phyloP scores from a whole-genome alignment of 2,329 filamentous ascomycete species.

The Volutella citrinella region DNA sequence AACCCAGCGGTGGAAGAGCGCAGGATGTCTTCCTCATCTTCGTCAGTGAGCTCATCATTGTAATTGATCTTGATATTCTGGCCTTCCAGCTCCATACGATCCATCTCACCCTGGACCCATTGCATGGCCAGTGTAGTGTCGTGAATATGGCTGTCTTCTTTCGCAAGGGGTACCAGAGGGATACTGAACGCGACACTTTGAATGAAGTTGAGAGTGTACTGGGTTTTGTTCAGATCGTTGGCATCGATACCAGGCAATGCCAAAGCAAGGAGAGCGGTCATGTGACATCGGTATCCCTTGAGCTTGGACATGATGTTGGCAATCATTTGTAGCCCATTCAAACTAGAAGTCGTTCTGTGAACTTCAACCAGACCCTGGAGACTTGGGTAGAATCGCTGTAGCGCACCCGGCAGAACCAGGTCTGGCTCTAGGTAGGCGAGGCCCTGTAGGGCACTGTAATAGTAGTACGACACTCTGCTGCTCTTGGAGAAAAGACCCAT shows the following conservation, averaged over 20 bases:
- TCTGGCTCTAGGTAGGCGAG: conserved; percentile 88
- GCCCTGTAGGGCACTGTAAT: conserved; percentile 83
- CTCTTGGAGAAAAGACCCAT: conserved; percentile 99
- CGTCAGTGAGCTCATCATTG: conserved; percentile 73
- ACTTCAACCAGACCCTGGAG: conserved; percentile 96
- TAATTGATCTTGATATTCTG: conserved; percentile 86
- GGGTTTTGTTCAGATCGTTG: conserved; percentile 94
- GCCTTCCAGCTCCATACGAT: conserved; percentile 85
- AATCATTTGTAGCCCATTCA: conserved; percentile 88
- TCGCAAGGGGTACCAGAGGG: conserved; percentile 73
- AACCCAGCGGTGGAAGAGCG: conserved; percentile 94
- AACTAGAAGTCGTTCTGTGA: conserved; percentile 89
- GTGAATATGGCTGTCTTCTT: conserved; percentile 61
- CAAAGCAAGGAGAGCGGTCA: conserved; percentile 89
- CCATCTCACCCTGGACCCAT: conserved; percentile 94
- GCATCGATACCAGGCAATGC: conserved; percentile 94
- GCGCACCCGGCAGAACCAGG: conserved; percentile 84
- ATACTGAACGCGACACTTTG: conserved; percentile 96
- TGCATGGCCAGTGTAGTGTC: conserved; percentile 78
- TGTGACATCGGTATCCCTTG: conserved; percentile 94
- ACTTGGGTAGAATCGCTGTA: conserved; percentile 95
- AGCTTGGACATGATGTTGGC: conserved; percentile 87
- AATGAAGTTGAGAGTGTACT: conserved; percentile 91
- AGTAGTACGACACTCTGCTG: conserved; percentile 85
- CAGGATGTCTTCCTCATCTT: conserved; percentile 82